Evolutionary conservation across 2,329 filamentous ascomycete genomes (phyloP).

Genomic region (Fusarium nygamai): DNA sequence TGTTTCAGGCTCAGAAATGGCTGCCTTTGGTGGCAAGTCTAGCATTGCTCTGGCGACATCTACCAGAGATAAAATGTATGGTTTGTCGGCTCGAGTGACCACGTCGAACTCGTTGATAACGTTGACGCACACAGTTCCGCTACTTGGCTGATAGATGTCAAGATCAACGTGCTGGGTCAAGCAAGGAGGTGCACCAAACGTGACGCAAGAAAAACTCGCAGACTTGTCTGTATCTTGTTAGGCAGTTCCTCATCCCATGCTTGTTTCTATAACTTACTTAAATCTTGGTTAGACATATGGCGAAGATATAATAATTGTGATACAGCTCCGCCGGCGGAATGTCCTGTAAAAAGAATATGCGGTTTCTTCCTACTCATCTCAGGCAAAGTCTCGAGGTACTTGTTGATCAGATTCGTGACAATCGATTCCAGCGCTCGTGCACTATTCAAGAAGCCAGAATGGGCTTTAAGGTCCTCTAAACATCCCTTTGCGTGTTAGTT

Average conservation of each 20-base stretch:
- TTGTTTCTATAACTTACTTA: slow-evolving; percentile 3
- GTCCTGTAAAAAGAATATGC: slow-evolving; percentile 37
- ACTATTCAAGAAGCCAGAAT: slow-evolving; percentile 34
- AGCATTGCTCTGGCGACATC: slow-evolving; percentile 22
- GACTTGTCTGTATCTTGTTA: slow-evolving; percentile 9
- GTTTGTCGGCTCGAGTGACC: slow-evolving; percentile 35
- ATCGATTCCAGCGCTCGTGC: slow-evolving; percentile 17
- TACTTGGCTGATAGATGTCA: neutral
- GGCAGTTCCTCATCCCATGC: neutral
- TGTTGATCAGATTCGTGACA: slow-evolving; percentile 8
- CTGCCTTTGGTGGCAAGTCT: neutral
- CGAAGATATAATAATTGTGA: slow-evolving; percentile 33
- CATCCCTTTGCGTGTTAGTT: slow-evolving; percentile 1
- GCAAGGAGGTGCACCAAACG: slow-evolving; percentile 37
- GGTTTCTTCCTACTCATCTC: neutral
- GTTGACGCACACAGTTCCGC: slow-evolving; percentile 30
- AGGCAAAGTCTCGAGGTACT: neutral
- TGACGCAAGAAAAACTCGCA: slow-evolving; percentile 32
- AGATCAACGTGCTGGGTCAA: slow-evolving; percentile 18
- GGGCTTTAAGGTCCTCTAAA: slow-evolving; percentile 11
- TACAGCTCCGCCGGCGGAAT: slow-evolving; percentile 40
- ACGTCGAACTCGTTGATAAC: slow-evolving; percentile 41
- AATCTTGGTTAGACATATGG: slow-evolving; percentile 6
- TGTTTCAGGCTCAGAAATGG: neutral
- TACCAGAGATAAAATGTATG: slow-evolving; percentile 35